phyloP scores from a whole-genome alignment of 2,329 filamentous ascomycete genomes.

The Talaromyces sp. region DNA sequence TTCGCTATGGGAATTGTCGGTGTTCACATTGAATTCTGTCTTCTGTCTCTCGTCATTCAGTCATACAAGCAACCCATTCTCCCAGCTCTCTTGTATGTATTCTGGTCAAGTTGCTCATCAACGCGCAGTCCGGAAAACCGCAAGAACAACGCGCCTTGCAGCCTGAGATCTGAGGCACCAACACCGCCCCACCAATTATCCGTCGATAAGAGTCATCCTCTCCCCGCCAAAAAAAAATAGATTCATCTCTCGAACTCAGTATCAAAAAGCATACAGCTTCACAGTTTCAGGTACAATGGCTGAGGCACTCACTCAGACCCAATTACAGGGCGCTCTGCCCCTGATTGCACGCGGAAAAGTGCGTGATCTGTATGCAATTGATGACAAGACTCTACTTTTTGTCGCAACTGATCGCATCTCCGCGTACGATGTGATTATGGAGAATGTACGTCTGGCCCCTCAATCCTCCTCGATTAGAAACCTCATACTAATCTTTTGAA shows the following conservation, averaged over 20 bases:
- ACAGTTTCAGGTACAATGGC: slow-evolving; percentile 28
- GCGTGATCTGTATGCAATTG: slow-evolving; percentile 72
- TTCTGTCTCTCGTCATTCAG: background rate
- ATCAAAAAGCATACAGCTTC: background rate
- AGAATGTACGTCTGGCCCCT: slow-evolving; percentile 53
- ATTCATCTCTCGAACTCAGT: background rate
- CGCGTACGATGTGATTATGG: slow-evolving; percentile 88
- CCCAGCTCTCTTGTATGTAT: background rate
- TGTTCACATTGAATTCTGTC: background rate
- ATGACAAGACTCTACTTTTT: slow-evolving; percentile 70
- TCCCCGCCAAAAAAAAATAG: slow-evolving; percentile 8
- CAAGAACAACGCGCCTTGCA: slow-evolving; percentile 6
- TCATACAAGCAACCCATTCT: background rate
- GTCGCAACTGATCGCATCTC: slow-evolving; percentile 87
- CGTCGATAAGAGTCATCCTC: background rate
- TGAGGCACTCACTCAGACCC: slow-evolving; percentile 39
- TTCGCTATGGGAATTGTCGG: background rate
- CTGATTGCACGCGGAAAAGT: slow-evolving; percentile 67
- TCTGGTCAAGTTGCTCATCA: background rate
- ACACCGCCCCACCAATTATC: background rate
- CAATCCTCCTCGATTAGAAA: background rate
- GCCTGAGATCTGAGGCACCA: slow-evolving; percentile 6
- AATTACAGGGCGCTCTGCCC: slow-evolving; percentile 44
- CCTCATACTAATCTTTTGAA: background rate
- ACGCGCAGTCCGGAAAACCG: background rate